These are phyloP conservation scores for Piper betle DNA, from an alignment of 164 flowering plant species.

Conservation along the genomic window DNA sequence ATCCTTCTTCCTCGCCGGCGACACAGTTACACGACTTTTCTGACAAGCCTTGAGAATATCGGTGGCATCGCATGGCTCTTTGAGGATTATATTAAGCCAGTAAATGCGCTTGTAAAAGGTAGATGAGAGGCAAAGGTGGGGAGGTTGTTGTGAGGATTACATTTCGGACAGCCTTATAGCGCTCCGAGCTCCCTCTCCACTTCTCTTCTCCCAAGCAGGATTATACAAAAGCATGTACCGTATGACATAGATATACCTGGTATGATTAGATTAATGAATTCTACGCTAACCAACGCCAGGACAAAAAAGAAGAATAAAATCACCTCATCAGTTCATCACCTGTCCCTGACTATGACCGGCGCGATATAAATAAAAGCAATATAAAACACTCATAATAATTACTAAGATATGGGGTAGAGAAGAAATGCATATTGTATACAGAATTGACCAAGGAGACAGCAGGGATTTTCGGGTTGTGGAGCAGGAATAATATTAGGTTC, in stretches of 20 bases:
- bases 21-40: conserved; percentile 15
- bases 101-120: no score
- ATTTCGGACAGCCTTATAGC: conserved; percentile 10
- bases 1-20: not conserved
- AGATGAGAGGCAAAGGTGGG: not conserved
- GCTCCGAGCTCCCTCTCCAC: conserved; percentile 5
- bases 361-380: no score
- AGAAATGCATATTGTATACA: no score
- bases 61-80: not conserved
- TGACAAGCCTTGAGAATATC: conserved; percentile 15
- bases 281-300: not conserved
- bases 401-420: no score
- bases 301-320: not conserved
- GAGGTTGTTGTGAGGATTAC: not conserved
- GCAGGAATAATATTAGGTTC: no score
- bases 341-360: not conserved
- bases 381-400: not conserved
- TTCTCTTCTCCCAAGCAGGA: no score
- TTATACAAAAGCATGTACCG: not conserved
- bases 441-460: no score
- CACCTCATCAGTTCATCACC: not conserved
- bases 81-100: no score
- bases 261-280: not conserved
- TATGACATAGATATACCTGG: not conserved
- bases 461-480: no score